phyloP scores from a whole-genome alignment of 768 basidiomycete genomes.

The Bullera alba region DNA sequence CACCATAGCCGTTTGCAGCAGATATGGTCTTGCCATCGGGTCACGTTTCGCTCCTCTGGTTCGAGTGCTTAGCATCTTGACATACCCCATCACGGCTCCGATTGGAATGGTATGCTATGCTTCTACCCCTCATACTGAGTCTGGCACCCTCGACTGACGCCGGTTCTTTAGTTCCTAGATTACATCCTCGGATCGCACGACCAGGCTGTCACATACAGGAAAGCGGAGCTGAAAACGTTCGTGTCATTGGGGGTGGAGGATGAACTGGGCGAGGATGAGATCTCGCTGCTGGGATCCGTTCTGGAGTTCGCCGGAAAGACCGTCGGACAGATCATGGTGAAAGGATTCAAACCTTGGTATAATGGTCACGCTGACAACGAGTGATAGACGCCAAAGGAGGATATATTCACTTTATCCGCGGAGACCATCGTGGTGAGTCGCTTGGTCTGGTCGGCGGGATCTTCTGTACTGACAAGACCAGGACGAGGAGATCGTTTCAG shows the following conservation, averaged over 20 bases:
- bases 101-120: conserved; percentile 24
- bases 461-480: conserved; percentile 2
- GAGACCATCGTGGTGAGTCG: conserved; percentile 38
- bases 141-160: too few relatives aligned
- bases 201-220: conserved; percentile 33
- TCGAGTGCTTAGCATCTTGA: conserved; percentile 19
- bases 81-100: conserved; percentile 41
- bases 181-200: conserved; percentile 30
- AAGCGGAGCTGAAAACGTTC: conserved; percentile 42
- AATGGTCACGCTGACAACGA: not conserved
- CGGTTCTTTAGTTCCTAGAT: conserved; percentile 31
- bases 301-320: conserved; percentile 41
- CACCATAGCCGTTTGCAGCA: conserved; percentile 25
- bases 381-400: conserved; percentile 33
- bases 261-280: conserved; percentile 34
- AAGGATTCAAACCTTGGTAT: not conserved
- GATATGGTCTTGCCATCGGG: conserved; percentile 40
- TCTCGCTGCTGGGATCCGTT: conserved; percentile 33
- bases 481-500: conserved; percentile 23
- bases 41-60: conserved; percentile 34
- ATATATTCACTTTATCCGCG: conserved; percentile 30
- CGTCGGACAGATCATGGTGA: conserved; percentile 36
- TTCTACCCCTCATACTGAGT: not conserved
- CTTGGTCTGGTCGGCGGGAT: not conserved
- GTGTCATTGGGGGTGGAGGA: conserved; percentile 39